These are phyloP conservation scores for Umbellularia californica DNA, from an alignment of 164 flowering plant genomes.

Conservation along the genomic window DNA sequence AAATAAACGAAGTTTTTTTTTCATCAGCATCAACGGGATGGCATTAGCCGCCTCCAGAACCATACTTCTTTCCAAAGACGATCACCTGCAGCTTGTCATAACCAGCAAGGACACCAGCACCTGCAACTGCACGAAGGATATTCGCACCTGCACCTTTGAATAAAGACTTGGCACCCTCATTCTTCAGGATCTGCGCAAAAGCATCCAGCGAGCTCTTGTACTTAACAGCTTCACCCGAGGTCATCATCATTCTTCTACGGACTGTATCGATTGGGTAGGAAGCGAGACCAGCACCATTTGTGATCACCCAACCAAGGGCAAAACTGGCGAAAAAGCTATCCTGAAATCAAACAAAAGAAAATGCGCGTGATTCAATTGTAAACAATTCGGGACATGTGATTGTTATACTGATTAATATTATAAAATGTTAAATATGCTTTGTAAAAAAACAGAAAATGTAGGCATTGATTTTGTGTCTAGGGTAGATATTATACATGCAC, in stretches of 20 bases:
- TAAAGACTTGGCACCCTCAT: conserved; percentile 41
- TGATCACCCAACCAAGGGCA: conserved; percentile 63
- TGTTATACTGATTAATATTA: no score
- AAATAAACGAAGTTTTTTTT: conserved; percentile 16
- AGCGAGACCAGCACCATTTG: conserved; percentile 67
- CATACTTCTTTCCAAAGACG: conserved; percentile 63
- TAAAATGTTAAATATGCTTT: not conserved
- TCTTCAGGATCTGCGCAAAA: conserved; percentile 33
- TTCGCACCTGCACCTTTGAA: conserved; percentile 53
- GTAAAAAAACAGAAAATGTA: no score
- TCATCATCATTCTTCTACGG: conserved; percentile 50
- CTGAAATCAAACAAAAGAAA: conserved; percentile 27
- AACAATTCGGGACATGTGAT: no score
- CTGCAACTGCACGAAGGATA: conserved; percentile 52
- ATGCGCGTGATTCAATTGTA: not conserved
- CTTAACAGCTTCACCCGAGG: conserved; percentile 45
- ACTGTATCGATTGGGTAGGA: conserved; percentile 53
- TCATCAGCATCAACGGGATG: conserved; percentile 41
- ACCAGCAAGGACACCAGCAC: conserved; percentile 76
- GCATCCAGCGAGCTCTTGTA: conserved; percentile 44
- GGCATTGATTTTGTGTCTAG: no score
- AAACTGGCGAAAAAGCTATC: conserved; percentile 74
- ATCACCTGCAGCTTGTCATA: conserved; percentile 68
- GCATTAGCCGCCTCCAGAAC: conserved; percentile 54
- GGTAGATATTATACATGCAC: no score